Evolutionary conservation across 352 stramenopile genomes (phyloP).

Genomic region (Phytophthora sp.): DNA sequence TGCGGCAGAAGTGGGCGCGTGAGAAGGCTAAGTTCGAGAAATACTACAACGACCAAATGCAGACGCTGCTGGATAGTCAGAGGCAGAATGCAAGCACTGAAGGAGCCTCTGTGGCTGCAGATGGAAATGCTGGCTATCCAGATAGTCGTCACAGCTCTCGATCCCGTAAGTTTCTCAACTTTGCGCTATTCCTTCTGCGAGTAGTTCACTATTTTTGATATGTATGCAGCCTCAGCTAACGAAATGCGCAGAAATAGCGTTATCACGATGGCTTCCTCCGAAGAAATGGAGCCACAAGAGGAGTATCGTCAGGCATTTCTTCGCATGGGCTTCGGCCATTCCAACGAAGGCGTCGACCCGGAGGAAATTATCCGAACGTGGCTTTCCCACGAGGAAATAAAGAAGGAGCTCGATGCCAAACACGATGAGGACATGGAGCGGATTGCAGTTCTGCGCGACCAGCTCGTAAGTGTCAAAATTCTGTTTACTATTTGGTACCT

Average conservation of each 20-base stretch:
- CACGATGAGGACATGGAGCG: slow-evolving; percentile 67
- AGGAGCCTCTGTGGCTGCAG: neutral
- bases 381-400: slow-evolving; percentile 71
- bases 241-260: slow-evolving; percentile 19
- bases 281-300: slow-evolving; percentile 42
- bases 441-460: slow-evolving; percentile 52
- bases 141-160: slow-evolving; percentile 8
- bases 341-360: slow-evolving; percentile 59
- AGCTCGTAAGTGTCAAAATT: slow-evolving; percentile 58
- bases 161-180: slow-evolving; percentile 13
- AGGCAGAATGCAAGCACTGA: neutral
- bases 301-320: slow-evolving; percentile 66
- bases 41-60: slow-evolving; percentile 85
- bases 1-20: slow-evolving; percentile 76
- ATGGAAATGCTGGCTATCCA: neutral
- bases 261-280: neutral
- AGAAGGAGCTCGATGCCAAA: slow-evolving; percentile 68
- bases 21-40: slow-evolving; percentile 88
- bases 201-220: neutral
- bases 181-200: neutral
- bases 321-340: slow-evolving; percentile 68
- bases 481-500: neutral
- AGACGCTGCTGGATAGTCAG: slow-evolving; percentile 29
- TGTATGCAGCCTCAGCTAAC: slow-evolving; percentile 20
- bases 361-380: slow-evolving; percentile 76